Base-by-base conservation (phyloP, 371 early-diverging fungal genomes). In the Encephalitozoon romaleae region DNA sequence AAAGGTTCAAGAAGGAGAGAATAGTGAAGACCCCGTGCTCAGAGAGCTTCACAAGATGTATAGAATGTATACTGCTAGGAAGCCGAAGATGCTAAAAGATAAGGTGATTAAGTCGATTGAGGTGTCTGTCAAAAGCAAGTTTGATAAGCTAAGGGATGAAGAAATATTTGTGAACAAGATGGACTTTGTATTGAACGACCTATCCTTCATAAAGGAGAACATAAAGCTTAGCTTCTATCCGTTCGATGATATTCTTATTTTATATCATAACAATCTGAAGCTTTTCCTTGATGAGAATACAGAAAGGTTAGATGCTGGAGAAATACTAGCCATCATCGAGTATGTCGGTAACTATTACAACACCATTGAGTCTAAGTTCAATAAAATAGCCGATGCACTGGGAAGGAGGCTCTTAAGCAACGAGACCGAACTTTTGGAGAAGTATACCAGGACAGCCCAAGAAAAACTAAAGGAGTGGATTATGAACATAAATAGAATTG, bases 381-480 rank as follows among this genome's bases (percentile, higher is more conserved):
- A 73, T 4, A 76, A 67, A 32, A 68, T 76, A 34, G 47, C 69
- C 39, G 82, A 78, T 34, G 39, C 70, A 42, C 42, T 78, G 25
- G 78, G 78, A 5, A 39, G 25, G 43, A 12, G 65, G 9, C 67
- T 81, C 39, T n/a, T 81, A 9, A 66, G 54, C 6, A 77, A 72
- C 67, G 86, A 84, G 73, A 63, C 43, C 9, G 65, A 70, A 43
- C 54, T 84, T 6, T 41, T 83, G 9, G 72, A 81, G n/a, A 81
- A 74, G 66, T 86, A 86, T 76, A 43, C 82, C 9, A 12, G 26
- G 47, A 78, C 67, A 15, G 83, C 82, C 21, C 39, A 80, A 52
- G 54, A 74, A 42, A 84, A 84, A 66, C 70, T 86, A 1, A 73
- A 43, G 26, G 65, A 55, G 39, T 86, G 86, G 86, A 84, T 86